Conservation (phyloP, 768 basidiomycete genomes). For the Cystofilobasidium capitatum region DNA sequence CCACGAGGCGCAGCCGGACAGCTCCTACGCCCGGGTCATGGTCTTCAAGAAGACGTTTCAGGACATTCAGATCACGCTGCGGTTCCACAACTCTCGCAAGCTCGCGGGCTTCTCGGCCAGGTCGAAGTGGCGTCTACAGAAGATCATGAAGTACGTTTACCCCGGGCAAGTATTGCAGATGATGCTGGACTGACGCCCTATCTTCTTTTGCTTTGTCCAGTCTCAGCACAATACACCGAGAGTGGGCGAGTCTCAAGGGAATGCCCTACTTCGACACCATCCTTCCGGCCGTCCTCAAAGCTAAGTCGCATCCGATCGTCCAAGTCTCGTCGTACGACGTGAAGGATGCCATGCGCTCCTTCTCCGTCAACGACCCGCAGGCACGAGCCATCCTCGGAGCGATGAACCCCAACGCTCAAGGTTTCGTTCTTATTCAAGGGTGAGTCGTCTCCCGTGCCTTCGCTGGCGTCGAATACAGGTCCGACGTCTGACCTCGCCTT, state of each 20-base stretch:
- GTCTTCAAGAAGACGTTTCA: slow-evolving; percentile 43
- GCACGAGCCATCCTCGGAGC: slow-evolving; percentile 76
- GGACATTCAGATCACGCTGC: slow-evolving; percentile 53
- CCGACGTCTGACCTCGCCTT: neutral
- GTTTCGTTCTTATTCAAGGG: slow-evolving; percentile 94
- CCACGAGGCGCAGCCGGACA: slow-evolving; percentile 42
- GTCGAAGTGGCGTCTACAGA: slow-evolving; percentile 63
- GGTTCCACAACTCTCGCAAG: slow-evolving; percentile 38
- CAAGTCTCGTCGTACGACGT: slow-evolving; percentile 46
- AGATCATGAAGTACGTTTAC: slow-evolving; percentile 68
- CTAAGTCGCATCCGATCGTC: slow-evolving; percentile 44
- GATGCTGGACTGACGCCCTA: neutral
- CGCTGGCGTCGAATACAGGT: neutral
- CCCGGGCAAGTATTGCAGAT: too few species aligned
- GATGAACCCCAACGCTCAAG: slow-evolving; percentile 48
- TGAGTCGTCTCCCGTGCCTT: slow-evolving; percentile 38
- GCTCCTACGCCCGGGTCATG: slow-evolving; percentile 62
- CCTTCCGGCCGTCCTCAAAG: slow-evolving; percentile 52
- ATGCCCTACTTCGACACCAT: slow-evolving; percentile 64
- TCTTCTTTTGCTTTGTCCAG: slow-evolving; percentile 43
- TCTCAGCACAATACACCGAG: slow-evolving; percentile 79
- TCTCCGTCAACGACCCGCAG: slow-evolving; percentile 84
- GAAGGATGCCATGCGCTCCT: slow-evolving; percentile 55
- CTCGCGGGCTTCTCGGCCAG: slow-evolving; percentile 8
- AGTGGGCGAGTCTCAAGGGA: slow-evolving; percentile 76